Conservation (phyloP, 352 stramenopile species). For the Globisporangium rhizosaccharum region DNA sequence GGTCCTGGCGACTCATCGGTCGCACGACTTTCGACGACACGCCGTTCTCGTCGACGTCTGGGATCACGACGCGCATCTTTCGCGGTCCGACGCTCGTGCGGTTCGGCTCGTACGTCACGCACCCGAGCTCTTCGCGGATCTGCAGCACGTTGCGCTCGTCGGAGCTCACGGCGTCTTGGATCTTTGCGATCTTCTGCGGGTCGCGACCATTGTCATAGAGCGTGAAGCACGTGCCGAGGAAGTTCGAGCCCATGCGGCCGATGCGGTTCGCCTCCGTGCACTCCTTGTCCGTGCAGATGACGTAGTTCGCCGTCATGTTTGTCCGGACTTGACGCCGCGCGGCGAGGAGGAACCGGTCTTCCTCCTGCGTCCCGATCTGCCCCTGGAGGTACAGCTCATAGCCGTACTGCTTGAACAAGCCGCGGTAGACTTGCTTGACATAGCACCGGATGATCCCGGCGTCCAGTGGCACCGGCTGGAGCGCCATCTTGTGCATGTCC, state of each 20-base stretch:
- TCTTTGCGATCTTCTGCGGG: conserved; percentile 84
- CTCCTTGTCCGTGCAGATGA: conserved; percentile 80
- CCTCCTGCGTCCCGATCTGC: conserved; percentile 78
- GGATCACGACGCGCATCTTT: conserved; percentile 84
- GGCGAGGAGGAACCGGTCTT: conserved; percentile 73
- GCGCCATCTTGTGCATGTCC: conserved; percentile 70
- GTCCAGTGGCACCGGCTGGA: conserved; percentile 77
- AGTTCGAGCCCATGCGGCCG: conserved; percentile 87
- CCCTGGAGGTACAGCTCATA: conserved; percentile 84
- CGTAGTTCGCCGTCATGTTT: conserved; percentile 87
- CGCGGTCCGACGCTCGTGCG: conserved; percentile 78
- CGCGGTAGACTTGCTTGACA: conserved; percentile 83
- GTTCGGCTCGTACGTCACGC: conserved; percentile 85
- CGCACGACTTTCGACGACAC: conserved; percentile 77
- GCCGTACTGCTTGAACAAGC: conserved; percentile 85
- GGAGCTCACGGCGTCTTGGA: conserved; percentile 74
- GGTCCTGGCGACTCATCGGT: conserved; percentile 80
- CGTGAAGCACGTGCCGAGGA: conserved; percentile 82
- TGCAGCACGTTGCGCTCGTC: conserved; percentile 83
- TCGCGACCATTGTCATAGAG: conserved; percentile 87
- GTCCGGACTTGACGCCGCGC: conserved; percentile 79
- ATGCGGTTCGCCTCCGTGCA: conserved; percentile 68
- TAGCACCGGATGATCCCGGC: conserved; percentile 85
- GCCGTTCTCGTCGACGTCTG: conserved; percentile 76
- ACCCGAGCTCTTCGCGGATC: conserved; percentile 82